A percentile compares a stretch with the other conserved stretches of the same genome.
Evolutionary conservation across 371 early-diverging fungal genomes (phyloP).

Genomic region (Furculomyces boomerangus): DNA sequence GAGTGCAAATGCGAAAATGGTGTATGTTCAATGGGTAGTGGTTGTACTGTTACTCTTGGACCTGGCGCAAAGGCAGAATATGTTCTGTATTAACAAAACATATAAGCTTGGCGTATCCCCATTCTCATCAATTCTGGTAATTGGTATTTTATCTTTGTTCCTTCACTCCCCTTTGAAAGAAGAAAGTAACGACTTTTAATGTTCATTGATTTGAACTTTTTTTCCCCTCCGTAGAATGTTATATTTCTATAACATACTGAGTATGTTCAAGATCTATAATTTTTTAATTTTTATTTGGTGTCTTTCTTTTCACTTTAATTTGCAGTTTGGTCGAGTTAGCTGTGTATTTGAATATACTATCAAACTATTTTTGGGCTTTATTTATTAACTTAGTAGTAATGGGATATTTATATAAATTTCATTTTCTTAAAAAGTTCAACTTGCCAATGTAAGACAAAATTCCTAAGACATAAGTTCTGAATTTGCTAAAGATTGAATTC

Average conservation of each 20-base stretch:
- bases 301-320: no score
- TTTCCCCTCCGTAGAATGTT: not conserved
- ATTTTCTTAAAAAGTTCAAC: no score
- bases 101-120: not conserved
- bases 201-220: not conserved
- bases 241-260: not conserved
- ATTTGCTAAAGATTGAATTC: no score
- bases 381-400: no score
- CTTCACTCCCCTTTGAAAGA: not conserved
- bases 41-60: slow-evolving; percentile 21
- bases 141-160: not conserved
- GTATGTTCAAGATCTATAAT: no score
- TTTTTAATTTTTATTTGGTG: no score
- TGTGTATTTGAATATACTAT: no score
- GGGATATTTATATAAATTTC: no score
- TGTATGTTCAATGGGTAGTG: slow-evolving; percentile 18
- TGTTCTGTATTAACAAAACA: slow-evolving; percentile 10
- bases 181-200: not conserved
- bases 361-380: no score
- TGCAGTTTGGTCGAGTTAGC: no score
- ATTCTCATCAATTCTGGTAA: not conserved
- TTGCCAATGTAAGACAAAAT: no score
- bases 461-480: no score
- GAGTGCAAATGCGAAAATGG: slow-evolving; percentile 23
- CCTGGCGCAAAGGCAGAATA: slow-evolving; percentile 12